Conservation (phyloP, 2,329 filamentous ascomycete species). For the Pseudocercospora fijiensis region DNA sequence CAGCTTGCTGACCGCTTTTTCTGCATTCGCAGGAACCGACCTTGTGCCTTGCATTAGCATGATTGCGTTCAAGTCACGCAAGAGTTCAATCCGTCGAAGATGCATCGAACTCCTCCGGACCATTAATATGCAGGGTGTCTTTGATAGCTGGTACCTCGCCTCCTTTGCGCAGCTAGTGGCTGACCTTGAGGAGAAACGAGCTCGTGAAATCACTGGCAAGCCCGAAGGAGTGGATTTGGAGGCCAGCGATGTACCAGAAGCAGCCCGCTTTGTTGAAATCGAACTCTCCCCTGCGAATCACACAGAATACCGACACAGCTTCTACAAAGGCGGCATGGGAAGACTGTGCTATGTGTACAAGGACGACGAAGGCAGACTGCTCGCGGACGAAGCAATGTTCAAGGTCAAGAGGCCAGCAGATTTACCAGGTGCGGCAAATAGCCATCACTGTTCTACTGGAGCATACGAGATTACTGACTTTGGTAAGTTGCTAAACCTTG, state of each 20-base stretch:
- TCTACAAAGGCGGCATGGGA: conserved; percentile 19
- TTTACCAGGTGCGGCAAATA: not conserved
- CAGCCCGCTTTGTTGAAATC: conserved; percentile 19
- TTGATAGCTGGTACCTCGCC: conserved; percentile 22
- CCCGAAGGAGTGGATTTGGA: conserved; percentile 17
- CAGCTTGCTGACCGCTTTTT: not conserved
- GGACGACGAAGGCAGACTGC: conserved; percentile 10
- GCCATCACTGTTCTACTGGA: not conserved
- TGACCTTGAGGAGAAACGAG: conserved; percentile 20
- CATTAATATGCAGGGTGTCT: conserved; percentile 23
- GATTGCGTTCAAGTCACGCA: conserved; percentile 23
- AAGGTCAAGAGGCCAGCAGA: conserved; percentile 10
- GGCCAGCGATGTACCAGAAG: conserved; percentile 19
- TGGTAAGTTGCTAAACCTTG: not conserved
- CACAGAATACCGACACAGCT: conserved; percentile 3
- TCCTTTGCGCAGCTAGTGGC: conserved; percentile 19
- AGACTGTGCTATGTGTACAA: conserved; percentile 19
- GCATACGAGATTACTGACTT: not conserved
- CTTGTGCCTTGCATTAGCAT: conserved; percentile 20
- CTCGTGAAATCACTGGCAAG: conserved; percentile 18
- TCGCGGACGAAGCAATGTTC: conserved; percentile 11
- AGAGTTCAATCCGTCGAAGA: conserved; percentile 12
- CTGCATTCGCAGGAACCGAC: conserved; percentile 14
- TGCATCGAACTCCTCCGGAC: conserved; percentile 14
- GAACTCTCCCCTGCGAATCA: conserved; percentile 13